phyloP scores from a whole-genome alignment of 768 basidiomycete species.

The Lanmaoa pseudosensibilis region DNA sequence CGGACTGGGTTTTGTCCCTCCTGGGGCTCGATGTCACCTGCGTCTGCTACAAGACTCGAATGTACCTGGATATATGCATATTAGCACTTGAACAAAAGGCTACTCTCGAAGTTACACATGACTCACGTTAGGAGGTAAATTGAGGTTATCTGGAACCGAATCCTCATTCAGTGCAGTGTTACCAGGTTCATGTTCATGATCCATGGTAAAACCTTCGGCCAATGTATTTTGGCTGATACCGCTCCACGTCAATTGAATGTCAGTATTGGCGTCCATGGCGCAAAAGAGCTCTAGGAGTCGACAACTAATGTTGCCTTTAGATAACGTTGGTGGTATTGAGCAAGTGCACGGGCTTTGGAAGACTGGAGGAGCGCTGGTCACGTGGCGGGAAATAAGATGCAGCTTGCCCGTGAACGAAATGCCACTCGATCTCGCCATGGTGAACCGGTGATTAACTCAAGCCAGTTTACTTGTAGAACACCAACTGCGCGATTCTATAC shows the following conservation, averaged over 20 bases:
- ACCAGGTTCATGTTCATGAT: background rate
- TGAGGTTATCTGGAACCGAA: background rate
- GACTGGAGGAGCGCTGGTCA: slow-evolving; percentile 3
- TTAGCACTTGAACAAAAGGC: background rate
- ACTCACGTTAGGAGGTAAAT: slow-evolving; percentile 4
- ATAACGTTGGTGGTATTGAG: background rate
- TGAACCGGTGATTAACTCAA: background rate
- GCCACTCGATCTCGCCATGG: background rate
- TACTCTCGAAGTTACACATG: background rate
- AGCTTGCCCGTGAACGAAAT: background rate
- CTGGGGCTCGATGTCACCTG: background rate
- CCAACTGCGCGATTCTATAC: background rate
- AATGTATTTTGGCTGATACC: background rate
- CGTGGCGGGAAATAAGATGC: slow-evolving; percentile 9
- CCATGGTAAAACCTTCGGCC: background rate
- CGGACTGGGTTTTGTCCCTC: background rate
- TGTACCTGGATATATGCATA: slow-evolving; percentile 17
- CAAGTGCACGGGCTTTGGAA: background rate
- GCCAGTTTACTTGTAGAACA: background rate
- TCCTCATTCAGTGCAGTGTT: background rate
- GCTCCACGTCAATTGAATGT: background rate
- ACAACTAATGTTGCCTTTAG: background rate
- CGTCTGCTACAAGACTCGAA: background rate
- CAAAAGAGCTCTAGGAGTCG: background rate
- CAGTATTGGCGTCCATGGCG: slow-evolving; percentile 9